Evolutionary conservation across 345 rosid species (phyloP).

Genomic region (Brassica napus): DNA sequence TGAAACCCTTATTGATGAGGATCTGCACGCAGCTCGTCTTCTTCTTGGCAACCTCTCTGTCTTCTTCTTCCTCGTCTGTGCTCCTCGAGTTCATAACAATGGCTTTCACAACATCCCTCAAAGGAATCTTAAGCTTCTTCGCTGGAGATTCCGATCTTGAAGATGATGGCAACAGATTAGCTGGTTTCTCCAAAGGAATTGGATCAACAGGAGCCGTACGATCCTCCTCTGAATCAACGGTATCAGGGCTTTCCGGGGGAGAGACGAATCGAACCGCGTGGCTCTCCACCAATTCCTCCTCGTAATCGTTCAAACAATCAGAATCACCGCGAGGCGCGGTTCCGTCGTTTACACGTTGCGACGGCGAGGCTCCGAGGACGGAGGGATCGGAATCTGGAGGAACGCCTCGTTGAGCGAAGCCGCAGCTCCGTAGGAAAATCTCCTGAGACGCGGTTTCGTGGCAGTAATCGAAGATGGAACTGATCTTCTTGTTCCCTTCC

Average conservation of each 20-base stretch:
- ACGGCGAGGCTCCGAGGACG: conserved; percentile 9
- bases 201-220: conserved; percentile 3
- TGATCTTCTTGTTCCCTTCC: conserved; percentile 3
- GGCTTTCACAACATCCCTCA: conserved; percentile 40
- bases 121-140: conserved; percentile 27
- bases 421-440: conserved; percentile 23
- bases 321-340: neutral
- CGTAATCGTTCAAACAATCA: neutral
- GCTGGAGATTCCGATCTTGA: neutral
- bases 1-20: conserved; percentile 25
- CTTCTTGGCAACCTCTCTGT: conserved; percentile 10
- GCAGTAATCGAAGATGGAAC: conserved; percentile 21
- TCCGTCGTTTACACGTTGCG: neutral
- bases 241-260: conserved; percentile 2
- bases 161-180: neutral
- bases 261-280: conserved; percentile 30
- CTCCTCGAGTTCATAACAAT: conserved; percentile 34
- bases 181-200: conserved; percentile 4
- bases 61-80: conserved; percentile 18
- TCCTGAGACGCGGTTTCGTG: conserved; percentile 29
- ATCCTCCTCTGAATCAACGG: conserved; percentile 25
- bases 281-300: conserved; percentile 12
- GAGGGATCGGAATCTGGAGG: conserved; percentile 36
- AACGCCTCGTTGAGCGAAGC: conserved; percentile 13
- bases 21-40: conserved; percentile 22